Evolutionary conservation across 495 filamentous ascomycete species (phyloP), one percentile per base, ranked within the genome.

Genomic region (Bryoglossum gracile): DNA sequence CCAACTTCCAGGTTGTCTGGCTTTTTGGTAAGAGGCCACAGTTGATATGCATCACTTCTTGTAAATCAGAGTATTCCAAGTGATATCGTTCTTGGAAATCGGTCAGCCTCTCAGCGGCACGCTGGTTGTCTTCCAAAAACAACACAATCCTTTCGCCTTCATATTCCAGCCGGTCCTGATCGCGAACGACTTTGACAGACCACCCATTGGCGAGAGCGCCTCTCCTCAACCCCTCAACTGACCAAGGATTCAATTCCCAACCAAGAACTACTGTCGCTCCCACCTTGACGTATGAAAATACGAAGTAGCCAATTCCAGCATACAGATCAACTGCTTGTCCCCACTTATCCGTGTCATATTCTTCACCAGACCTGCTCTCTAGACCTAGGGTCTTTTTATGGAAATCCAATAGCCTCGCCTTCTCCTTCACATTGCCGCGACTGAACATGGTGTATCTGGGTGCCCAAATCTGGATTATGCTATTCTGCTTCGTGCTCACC

Each of bases 231-330:
- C 87, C 90, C 64, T 95, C 90, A 0, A 89, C 77, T 51, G 83
- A 88, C 88, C 88, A 95, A 3, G 78, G 75, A 65, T 89, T 95
- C 18, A 96, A 64, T 61, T 96, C 90, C 84, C 86, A 96, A 55
- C 87, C 86, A 49, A 91, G 68, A 8, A 95, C 83, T 39, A 76
- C 71, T 36, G 58, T 58, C 47, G 87, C 68, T 0, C 89, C 89
- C n/a, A 84, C 71, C 49, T 69, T 73, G 16, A 81, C 69, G 59
- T 92, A 94, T 26, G 76, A 81, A 54, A 95, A 91, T 13, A 83
- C 76, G 63, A 95, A 96, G 62, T 96, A 96, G 1, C 90, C 90
- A 51, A 96, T 94, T 0, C 90, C 90, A 2, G 86, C 86, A 70
- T 90, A 95, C 55, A 96, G 65, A 62, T 96, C 90, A 0, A 92